Conservation (phyloP, 441 rosid species). For the Biscutella auriculata region DNA sequence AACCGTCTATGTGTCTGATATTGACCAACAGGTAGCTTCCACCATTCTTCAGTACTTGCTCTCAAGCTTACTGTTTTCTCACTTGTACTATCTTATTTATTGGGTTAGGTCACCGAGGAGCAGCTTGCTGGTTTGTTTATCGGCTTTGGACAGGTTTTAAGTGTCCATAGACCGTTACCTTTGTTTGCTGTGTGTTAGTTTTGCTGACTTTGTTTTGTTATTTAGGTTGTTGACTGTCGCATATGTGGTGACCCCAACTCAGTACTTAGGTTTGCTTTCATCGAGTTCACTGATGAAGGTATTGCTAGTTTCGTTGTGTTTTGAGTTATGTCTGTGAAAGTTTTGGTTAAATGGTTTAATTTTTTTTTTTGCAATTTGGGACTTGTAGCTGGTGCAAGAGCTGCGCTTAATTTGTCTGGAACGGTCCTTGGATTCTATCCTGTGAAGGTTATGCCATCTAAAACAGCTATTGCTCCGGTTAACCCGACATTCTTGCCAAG, state of each 20-base stretch:
- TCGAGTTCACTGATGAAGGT: constrained; percentile 92
- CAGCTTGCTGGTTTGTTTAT: constrained; percentile 83
- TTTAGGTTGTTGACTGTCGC: constrained; percentile 90
- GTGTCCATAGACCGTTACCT: not conserved
- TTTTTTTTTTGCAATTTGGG: too few relatives aligned
- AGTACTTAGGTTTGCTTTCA: constrained; percentile 88
- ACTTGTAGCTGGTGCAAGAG: constrained; percentile 52
- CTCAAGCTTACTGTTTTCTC: not conserved
- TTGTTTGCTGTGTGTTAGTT: not conserved
- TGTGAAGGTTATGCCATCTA: constrained; percentile 76
- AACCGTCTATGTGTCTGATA: constrained; percentile 86
- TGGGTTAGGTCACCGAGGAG: constrained; percentile 77
- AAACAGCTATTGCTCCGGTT: constrained; percentile 95
- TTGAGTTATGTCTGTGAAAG: too few relatives aligned
- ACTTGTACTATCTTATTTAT: not conserved
- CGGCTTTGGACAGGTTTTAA: constrained; percentile 67
- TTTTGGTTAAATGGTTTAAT: too few relatives aligned
- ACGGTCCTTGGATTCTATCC: constrained; percentile 85
- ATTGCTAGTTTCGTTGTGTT: constrained; percentile 1
- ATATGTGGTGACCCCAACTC: constrained; percentile 96
- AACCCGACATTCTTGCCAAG: constrained; percentile 87
- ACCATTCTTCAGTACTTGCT: not conserved
- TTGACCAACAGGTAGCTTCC: constrained; percentile 65
- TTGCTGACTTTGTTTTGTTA: not conserved
- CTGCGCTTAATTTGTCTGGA: constrained; percentile 62